Evolutionary conservation across 306 rosid genomes (phyloP).

Genomic region (Quercus glauca): DNA sequence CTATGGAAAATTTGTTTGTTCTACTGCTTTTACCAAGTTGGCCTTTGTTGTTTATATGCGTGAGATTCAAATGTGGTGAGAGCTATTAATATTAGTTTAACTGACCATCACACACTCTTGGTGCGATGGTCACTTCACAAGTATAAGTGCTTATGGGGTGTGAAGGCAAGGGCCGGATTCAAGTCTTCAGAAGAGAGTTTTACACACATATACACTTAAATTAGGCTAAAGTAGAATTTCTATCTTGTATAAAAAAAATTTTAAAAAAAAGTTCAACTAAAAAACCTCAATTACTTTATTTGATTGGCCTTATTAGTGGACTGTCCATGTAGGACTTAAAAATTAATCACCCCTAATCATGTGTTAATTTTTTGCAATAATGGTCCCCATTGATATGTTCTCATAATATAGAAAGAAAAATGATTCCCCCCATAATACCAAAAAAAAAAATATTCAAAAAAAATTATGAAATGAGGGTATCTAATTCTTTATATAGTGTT

Average conservation of each 20-base stretch:
- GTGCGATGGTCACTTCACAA: too few species aligned
- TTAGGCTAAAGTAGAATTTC: too few species aligned
- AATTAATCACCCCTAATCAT: slow-evolving; percentile 1
- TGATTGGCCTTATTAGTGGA: slow-evolving; percentile 1
- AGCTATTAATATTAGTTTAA: neutral
- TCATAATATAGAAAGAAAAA: neutral
- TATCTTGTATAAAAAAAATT: neutral
- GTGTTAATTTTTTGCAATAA: neutral
- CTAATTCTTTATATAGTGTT: too few species aligned
- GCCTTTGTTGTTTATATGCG: neutral
- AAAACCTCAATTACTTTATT: too few species aligned
- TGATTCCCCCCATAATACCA: neutral
- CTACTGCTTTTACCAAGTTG: neutral
- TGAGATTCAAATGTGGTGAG: neutral
- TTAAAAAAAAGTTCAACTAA: neutral
- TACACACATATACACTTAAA: too few species aligned
- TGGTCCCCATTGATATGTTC: slow-evolving; percentile 9
- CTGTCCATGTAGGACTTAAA: neutral
- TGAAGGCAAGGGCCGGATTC: accelerated
- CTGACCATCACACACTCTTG: neutral
- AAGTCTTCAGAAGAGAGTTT: accelerated
- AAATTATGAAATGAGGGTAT: neutral
- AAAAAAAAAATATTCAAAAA: neutral
- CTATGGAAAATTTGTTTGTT: slow-evolving; percentile 3
- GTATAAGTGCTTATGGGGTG: too few species aligned